Evolutionary conservation across 179 eudicot species (phyloP), one percentile per base, ranked within the genome.

Genomic region (Carnegiea gigantea): DNA sequence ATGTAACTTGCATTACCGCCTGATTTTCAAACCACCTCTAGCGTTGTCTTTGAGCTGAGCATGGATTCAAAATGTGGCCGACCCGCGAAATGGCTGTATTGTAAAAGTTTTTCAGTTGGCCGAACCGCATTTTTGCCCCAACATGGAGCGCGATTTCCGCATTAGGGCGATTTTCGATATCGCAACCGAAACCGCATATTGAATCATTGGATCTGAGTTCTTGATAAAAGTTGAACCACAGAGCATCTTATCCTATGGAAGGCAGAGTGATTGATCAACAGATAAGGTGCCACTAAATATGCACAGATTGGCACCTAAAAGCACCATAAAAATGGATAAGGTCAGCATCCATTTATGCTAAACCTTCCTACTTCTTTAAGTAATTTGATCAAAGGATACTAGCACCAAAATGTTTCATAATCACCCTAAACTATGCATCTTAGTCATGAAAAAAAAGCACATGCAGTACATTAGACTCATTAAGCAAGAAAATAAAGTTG

Each of bases 401-500:
- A 4, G 60, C 24, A n/a, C 26, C 26, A 54, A 48, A 54, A 5
- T 40, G 9, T 53, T 68, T 21, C 40, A 46, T 21, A 51, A 28
- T 28, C 36, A 28, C 5, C 73, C 20, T 30, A 65, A 24, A 73
- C 17, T 46, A 30, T 15, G 40, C 71, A 26, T 30, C 46, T 14
- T 43, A 40, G 23, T 48, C 15, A 75, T 49, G 23, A 75, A 48
- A 24, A 24, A 4, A 15, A 13, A 13, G 17, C 3, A 75, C 2
- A 46, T 23, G 17, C 15, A 23, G 77, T 40, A 43, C 44, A 26
- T 59, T 23, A 15, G 53, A 4, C 48, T 30, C 40, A 30, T 13
- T n/a, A 9, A 71, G 17, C 23, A 43, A 81, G 48, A 60, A 15
- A 67, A 71, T 24, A 67, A 70, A 54, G 79, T 76, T 76, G 49